Conservation (phyloP, 495 filamentous ascomycete species). For the Lophiotrema nucula region DNA sequence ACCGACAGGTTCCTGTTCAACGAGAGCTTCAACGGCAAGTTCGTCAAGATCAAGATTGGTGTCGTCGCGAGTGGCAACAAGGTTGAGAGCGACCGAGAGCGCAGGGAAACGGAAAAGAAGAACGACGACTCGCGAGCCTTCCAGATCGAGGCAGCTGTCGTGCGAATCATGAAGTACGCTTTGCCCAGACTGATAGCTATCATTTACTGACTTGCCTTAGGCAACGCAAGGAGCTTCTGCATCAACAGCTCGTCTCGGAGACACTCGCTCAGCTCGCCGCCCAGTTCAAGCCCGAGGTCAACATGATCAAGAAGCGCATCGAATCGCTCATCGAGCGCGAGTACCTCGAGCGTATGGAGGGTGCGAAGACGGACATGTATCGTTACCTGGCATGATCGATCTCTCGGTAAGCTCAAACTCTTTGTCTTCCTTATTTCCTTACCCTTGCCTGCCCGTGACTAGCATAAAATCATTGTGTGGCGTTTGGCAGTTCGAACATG, state of each 20-base stretch:
- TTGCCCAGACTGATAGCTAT: constrained; percentile 4
- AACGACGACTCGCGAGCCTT: constrained; percentile 76
- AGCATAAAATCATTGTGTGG: too few species aligned
- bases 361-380: constrained; percentile 65
- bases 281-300: constrained; percentile 86
- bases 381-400: constrained; percentile 68
- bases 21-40: constrained; percentile 73
- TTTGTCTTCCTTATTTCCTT: too few species aligned
- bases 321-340: constrained; percentile 90
- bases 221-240: constrained; percentile 80
- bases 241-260: constrained; percentile 80
- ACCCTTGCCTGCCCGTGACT: too few species aligned
- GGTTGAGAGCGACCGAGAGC: constrained; percentile 80
- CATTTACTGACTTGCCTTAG: constrained; percentile 48
- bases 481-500: too few species aligned
- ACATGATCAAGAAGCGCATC: constrained; percentile 90
- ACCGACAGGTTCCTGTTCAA: constrained; percentile 87
- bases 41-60: constrained; percentile 82
- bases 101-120: constrained; percentile 82
- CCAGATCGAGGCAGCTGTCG: constrained; percentile 83
- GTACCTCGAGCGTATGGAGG: constrained; percentile 85
- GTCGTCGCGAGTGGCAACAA: constrained; percentile 69
- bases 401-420: too few species aligned
- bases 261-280: constrained; percentile 73
- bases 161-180: constrained; percentile 91